Percentiles rank a stretch among this genome's conserved stretches.
Evolutionary conservation across 345 rosid species (phyloP).

Genomic region (Arabidopsis suecica): DNA sequence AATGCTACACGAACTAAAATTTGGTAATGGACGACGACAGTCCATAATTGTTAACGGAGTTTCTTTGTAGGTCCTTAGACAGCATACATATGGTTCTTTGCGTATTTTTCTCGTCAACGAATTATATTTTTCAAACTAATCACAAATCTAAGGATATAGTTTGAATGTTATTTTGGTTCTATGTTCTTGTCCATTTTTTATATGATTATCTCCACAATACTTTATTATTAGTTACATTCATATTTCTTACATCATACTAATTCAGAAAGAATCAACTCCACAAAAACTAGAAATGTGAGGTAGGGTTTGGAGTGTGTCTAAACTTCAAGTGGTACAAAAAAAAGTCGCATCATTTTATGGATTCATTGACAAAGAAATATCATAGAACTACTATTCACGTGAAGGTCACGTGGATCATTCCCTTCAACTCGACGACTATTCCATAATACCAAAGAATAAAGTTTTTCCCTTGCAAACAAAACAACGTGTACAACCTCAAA

Average conservation of each 20-base stretch:
- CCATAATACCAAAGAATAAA: constrained; percentile 19
- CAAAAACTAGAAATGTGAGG: constrained; percentile 17
- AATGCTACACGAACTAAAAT: not conserved
- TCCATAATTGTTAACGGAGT: not conserved
- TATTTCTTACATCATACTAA: not conserved
- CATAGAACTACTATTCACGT: constrained; percentile 29
- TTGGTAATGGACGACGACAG: not conserved
- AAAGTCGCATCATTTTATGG: constrained; percentile 36
- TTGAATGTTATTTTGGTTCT: constrained; percentile 46
- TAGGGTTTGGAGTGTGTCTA: constrained; percentile 26
- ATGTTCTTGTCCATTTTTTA: constrained; percentile 25
- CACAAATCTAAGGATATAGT: constrained; percentile 16
- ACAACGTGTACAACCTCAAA: constrained; percentile 40
- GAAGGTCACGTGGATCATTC: constrained; percentile 42
- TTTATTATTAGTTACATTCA: not conserved
- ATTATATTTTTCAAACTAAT: not conserved
- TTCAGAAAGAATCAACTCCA: constrained; percentile 10
- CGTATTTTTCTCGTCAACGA: constrained; percentile 15
- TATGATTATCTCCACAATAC: not conserved
- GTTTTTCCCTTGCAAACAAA: constrained; percentile 25
- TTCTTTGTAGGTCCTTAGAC: constrained; percentile 35
- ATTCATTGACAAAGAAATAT: constrained; percentile 38
- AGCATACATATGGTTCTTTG: constrained; percentile 17
- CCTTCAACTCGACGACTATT: constrained; percentile 20
- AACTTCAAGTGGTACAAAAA: constrained; percentile 32